phyloP scores from a whole-genome alignment of 73 alveolate species.

The Tetrahymena borealis region DNA sequence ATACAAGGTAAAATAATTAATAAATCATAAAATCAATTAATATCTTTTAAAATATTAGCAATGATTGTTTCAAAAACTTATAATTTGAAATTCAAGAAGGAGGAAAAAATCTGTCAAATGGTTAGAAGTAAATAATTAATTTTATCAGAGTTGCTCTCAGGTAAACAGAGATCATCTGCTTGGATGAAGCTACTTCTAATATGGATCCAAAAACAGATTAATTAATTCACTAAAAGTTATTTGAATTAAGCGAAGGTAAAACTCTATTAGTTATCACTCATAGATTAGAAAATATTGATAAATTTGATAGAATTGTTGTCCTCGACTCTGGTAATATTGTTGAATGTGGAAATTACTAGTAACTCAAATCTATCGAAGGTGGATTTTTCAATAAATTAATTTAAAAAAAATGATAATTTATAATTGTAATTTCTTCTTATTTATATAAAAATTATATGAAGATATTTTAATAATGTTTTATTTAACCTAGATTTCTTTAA shows the following conservation, averaged over 20 bases:
- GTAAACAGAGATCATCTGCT: conserved; percentile 45
- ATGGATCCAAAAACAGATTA: conserved; percentile 66
- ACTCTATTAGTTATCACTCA: conserved; percentile 60
- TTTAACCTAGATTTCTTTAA: no score
- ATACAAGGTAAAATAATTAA: not conserved
- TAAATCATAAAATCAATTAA: no score
- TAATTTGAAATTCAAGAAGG: conserved; percentile 35
- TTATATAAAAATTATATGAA: no score
- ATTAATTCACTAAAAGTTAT: conserved; percentile 44
- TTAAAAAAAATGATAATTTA: no score
- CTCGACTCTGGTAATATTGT: conserved; percentile 50
- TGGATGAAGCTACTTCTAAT: conserved; percentile 71
- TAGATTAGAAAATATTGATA: conserved; percentile 51
- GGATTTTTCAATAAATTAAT: conserved; percentile 10
- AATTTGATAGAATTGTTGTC: conserved; percentile 53
- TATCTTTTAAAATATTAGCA: no score
- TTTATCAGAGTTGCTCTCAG: conserved; percentile 56
- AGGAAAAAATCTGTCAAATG: conserved; percentile 26
- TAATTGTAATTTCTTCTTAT: no score
- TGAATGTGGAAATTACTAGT: conserved; percentile 55
- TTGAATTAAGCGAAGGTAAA: conserved; percentile 36
- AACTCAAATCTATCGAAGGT: conserved; percentile 29
- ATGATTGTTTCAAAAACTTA: no score
- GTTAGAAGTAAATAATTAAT: conserved; percentile 58
- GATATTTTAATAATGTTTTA: no score